Evolutionary conservation across 345 rosid genomes (phyloP), one percentile per base, ranked within the genome.

Genomic region (Durio zibethinus): DNA sequence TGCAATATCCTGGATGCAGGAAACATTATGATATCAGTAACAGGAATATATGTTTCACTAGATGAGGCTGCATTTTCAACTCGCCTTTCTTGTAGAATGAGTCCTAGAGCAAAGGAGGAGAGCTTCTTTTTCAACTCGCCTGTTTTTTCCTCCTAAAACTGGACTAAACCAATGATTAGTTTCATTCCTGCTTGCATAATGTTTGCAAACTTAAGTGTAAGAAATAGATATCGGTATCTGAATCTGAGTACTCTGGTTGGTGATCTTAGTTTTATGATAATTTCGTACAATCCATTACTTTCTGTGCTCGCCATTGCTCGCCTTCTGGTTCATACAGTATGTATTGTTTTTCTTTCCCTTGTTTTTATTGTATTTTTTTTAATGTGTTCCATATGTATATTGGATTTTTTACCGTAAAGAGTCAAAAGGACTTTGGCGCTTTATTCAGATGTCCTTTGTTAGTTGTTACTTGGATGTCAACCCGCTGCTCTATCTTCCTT

Each of bases 1-100:
- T 76, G 9, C 78, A 82, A 38, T 86, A 88, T 69, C 89, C 88
- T 65, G 59, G 66, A 43, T 86, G 91, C 79, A 83, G 89, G 84
- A 70, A 80, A 9, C 33, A 25, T 9, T 85, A 83, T 75, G 75
- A 53, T 71, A 31, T 47, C 21, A 10, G 29, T 63, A 59, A 52
- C 12, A 18, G 76, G 42, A 68, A 40, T 54, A 47, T 31, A 53
- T 27, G 85, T 23, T 73, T 75, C 38, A 53, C 15, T 72, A 68
- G 70, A 54, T 35, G 77, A 57, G 64, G 64, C 52, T n/a, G 73
- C 25, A 33, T 78, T 75, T 82, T 69, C 50, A 43, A 59, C 57
- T 72, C 5, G 80, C 47, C 47, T 67, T 36, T 79, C 72, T 4
- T 76, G 77, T 43, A 80, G 67, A 42, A 76, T 73, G 73, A 79